Conservation (phyloP, 2,329 filamentous ascomycete species). For the Hypocrella siamensis region DNA sequence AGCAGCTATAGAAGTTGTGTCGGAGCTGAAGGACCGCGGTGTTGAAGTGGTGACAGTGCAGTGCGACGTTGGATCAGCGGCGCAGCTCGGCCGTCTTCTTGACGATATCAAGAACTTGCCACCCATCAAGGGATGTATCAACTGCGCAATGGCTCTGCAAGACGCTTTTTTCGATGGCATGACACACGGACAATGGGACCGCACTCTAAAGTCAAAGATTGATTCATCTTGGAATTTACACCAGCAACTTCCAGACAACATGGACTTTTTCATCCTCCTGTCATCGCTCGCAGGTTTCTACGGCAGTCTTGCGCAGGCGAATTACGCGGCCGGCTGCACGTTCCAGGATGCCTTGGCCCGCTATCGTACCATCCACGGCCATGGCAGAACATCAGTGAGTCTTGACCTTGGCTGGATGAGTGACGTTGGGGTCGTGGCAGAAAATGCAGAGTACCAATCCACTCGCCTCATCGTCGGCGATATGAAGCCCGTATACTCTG, state of each 20-base stretch:
- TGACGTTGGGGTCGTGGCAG: too few relatives aligned
- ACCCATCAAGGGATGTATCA: background rate
- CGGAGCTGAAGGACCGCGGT: background rate
- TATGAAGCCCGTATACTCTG: too few relatives aligned
- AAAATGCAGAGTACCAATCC: too few relatives aligned
- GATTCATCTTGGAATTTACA: constrained; percentile 18
- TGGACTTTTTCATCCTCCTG: constrained; percentile 21
- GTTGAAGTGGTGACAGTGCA: background rate
- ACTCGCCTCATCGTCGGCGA: too few relatives aligned
- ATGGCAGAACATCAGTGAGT: too few relatives aligned
- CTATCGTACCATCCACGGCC: constrained; percentile 11
- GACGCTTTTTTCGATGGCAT: constrained; percentile 14
- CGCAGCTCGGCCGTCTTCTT: too few relatives aligned
- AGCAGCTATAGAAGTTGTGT: too few relatives aligned
- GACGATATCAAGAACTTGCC: too few relatives aligned
- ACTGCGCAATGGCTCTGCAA: background rate
- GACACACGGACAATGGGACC: constrained; percentile 15
- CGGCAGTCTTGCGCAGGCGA: constrained; percentile 18
- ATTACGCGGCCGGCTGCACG: constrained; percentile 25
- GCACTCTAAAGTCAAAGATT: constrained; percentile 13
- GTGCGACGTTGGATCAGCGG: too few relatives aligned
- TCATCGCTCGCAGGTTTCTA: constrained; percentile 17
- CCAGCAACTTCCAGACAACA: constrained; percentile 5
- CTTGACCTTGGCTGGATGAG: too few relatives aligned
- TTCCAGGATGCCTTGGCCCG: constrained; percentile 22